phyloP scores from a whole-genome alignment of 2,329 filamentous ascomycete genomes.

The Colletotrichum musae region DNA sequence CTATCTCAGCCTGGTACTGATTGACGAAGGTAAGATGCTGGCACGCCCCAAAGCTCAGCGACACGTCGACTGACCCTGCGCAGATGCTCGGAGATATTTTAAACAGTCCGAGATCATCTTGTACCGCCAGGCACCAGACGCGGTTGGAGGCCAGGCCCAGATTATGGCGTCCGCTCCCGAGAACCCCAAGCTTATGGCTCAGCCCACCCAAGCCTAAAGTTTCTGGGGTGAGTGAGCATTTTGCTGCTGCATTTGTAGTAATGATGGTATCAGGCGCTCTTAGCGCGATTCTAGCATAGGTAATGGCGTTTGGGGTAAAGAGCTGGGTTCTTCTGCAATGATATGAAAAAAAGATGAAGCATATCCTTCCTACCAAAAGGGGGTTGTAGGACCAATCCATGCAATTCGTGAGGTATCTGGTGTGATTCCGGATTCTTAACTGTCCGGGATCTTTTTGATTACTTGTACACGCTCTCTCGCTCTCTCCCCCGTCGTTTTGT shows the following conservation, averaged over 20 bases:
- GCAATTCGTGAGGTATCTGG: conserved; percentile 43
- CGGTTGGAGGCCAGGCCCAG: conserved; percentile 57
- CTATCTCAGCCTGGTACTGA: conserved; percentile 95
- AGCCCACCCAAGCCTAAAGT: conserved; percentile 43
- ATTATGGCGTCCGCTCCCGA: conserved; percentile 60
- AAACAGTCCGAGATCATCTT: conserved; percentile 99
- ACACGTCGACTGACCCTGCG: conserved; percentile 39
- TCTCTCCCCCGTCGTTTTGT: not conserved
- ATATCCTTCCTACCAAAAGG: conserved; percentile 44
- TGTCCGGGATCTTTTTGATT: conserved; percentile 31
- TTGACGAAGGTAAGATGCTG: conserved; percentile 82
- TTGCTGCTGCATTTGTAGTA: conserved; percentile 13
- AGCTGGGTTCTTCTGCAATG: conserved; percentile 42
- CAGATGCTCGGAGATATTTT: conserved; percentile 96
- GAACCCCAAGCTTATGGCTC: conserved; percentile 60
- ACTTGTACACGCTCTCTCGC: conserved; percentile 38
- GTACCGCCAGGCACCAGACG: conserved; percentile 83
- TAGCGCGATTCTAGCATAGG: conserved; percentile 54
- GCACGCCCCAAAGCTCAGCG: not conserved
- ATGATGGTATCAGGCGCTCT: conserved; percentile 31
- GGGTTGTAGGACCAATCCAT: conserved; percentile 43
- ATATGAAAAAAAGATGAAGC: conserved; percentile 41
- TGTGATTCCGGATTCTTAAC: conserved; percentile 6
- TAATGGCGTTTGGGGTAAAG: conserved; percentile 54
- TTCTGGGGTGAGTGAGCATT: not conserved